These are phyloP conservation scores for Drechslerella coelobrocha DNA, from an alignment of 2,329 filamentous ascomycete species.

Conservation along the genomic window DNA sequence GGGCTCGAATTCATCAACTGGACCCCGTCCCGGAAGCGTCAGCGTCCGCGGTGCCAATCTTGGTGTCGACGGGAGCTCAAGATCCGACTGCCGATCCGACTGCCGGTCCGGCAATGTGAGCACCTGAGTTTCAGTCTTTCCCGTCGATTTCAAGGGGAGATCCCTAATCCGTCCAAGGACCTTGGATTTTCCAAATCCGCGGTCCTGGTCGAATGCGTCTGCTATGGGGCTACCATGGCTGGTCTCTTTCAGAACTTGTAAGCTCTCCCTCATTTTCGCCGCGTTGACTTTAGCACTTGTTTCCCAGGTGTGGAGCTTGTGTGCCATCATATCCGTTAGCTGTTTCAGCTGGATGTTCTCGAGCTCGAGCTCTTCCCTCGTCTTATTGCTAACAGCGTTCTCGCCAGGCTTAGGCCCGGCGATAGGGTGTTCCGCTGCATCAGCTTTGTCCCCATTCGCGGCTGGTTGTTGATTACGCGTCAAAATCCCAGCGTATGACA, in stretches of 20 bases:
- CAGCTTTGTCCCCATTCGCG: constrained; percentile 51
- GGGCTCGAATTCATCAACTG: constrained; percentile 41
- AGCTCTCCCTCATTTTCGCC: constrained; percentile 67
- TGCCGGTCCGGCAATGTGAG: constrained; percentile 40
- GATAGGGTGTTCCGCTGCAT: constrained; percentile 26
- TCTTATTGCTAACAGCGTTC: constrained; percentile 62
- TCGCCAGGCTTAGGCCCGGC: constrained; percentile 50
- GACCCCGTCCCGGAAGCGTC: constrained; percentile 39
- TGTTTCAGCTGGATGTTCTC: constrained; percentile 87
- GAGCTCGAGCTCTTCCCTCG: constrained; percentile 83
- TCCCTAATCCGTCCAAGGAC: constrained; percentile 50
- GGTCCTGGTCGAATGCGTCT: constrained; percentile 60
- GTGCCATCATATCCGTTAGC: constrained; percentile 83
- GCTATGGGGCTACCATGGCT: constrained; percentile 57
- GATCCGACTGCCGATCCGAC: constrained; percentile 39
- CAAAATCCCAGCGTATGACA: constrained; percentile 90
- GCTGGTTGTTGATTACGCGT: constrained; percentile 61
- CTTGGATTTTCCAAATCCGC: constrained; percentile 55
- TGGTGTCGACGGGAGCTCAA: constrained; percentile 37
- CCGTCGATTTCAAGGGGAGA: constrained; percentile 41
- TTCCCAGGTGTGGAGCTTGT: constrained; percentile 90
- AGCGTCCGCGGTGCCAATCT: constrained; percentile 38
- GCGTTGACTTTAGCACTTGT: constrained; percentile 71
- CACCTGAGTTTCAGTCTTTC: constrained; percentile 57
- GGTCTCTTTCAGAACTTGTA: constrained; percentile 82